Conservation (phyloP, 129 eudicot genomes). For the Saussurea involucrata region DNA sequence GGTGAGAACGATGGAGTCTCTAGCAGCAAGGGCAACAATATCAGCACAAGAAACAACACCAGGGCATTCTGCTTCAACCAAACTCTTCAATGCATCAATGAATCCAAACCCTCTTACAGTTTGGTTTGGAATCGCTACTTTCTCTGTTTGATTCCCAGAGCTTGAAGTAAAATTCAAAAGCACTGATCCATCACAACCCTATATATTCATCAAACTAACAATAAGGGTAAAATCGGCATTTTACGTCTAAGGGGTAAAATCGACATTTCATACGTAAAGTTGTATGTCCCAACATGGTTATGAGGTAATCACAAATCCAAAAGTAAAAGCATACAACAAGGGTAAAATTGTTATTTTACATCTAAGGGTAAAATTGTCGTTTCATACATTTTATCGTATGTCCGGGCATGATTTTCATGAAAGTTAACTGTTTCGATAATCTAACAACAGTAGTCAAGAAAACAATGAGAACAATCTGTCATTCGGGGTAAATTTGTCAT, state of each 20-base stretch:
- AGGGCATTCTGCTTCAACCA: conserved; percentile 81
- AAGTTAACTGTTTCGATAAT: too few species aligned
- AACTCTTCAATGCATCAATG: conserved; percentile 64
- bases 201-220: not conserved
- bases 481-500: too few species aligned
- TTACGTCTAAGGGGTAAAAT: not conserved
- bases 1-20: conserved; percentile 66
- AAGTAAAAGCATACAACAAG: not conserved
- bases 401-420: not conserved
- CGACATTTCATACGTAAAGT: not conserved
- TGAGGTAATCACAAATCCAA: too few species aligned
- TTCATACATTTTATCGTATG: not conserved
- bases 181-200: conserved; percentile 94
- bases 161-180: conserved; percentile 56
- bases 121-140: conserved; percentile 56
- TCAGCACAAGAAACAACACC: conserved; percentile 94
- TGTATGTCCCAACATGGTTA: too few species aligned
- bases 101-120: conserved; percentile 67
- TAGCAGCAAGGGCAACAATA: conserved; percentile 56
- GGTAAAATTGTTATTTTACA: not conserved
- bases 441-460: too few species aligned
- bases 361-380: not conserved
- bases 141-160: conserved; percentile 74
- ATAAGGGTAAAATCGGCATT: not conserved
- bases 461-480: too few species aligned